Evolutionary conservation across 306 rosid species (phyloP).

Genomic region (Quercus parvula): DNA sequence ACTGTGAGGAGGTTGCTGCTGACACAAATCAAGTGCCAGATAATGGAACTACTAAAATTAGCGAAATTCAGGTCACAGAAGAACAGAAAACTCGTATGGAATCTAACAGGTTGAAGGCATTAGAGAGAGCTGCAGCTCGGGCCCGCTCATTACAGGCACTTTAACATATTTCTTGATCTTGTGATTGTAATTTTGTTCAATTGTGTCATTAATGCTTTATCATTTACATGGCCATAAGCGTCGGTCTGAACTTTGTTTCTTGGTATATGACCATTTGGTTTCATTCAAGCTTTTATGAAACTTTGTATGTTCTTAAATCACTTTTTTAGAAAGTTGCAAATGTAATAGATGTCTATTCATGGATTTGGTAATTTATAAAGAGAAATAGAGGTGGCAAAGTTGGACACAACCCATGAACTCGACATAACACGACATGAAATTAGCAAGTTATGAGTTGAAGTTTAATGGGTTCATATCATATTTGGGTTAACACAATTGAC

Average conservation of each 20-base stretch:
- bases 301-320: not conserved
- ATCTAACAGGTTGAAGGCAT: conserved; percentile 85
- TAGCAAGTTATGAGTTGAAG: rapidly evolving
- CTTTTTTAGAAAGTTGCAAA: not conserved
- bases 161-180: conserved; percentile 8
- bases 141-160: conserved; percentile 29
- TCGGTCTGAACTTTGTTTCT: not conserved
- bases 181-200: not conserved
- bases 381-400: no score
- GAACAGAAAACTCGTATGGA: conserved; percentile 84
- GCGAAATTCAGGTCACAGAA: conserved; percentile 49
- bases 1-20: conserved; percentile 6
- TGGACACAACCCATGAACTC: rapidly evolving
- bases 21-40: conserved; percentile 29
- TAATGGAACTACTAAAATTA: conserved; percentile 21
- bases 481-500: no score
- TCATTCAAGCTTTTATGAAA: not conserved
- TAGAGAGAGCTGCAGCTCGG: conserved; percentile 72
- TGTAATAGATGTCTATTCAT: no score
- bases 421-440: rapidly evolving
- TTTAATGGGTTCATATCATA: rapidly evolving
- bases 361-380: no score
- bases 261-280: not conserved
- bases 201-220: no score
- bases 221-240: not conserved